Evolutionary conservation across 2,329 filamentous ascomycete genomes (phyloP).

Genomic region (Fusarium subglutinans): DNA sequence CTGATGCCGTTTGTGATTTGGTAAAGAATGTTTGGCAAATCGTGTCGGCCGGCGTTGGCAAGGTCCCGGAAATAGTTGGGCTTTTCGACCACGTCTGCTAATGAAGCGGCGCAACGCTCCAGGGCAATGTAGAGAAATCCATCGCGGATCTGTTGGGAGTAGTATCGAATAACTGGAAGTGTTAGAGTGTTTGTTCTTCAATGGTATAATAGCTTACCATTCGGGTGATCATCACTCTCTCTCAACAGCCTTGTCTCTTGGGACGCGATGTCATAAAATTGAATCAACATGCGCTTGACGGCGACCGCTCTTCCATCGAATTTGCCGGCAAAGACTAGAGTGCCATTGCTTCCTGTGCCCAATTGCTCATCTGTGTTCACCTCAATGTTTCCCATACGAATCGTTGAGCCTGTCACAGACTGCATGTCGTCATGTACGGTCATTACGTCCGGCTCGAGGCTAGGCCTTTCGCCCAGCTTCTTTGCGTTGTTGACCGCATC

Average conservation of each 20-base stretch:
- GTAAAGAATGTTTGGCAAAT: slow-evolving; percentile 82
- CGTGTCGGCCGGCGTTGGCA: slow-evolving; percentile 75
- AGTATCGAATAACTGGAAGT: slow-evolving; percentile 87
- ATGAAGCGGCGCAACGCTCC: slow-evolving; percentile 90
- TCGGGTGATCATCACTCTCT: slow-evolving; percentile 94
- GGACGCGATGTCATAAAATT: slow-evolving; percentile 94
- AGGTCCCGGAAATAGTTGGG: slow-evolving; percentile 73
- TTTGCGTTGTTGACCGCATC: slow-evolving; percentile 69
- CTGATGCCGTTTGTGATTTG: slow-evolving; percentile 91
- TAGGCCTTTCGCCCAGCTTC: slow-evolving; percentile 62
- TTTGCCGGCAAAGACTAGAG: slow-evolving; percentile 91
- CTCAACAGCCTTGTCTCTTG: slow-evolving; percentile 91
- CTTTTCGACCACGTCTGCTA: slow-evolving; percentile 90
- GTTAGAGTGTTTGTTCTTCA: slow-evolving; percentile 19
- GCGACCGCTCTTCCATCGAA: slow-evolving; percentile 94
- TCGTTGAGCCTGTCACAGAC: slow-evolving; percentile 66
- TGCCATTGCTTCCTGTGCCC: slow-evolving; percentile 92
- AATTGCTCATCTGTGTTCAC: slow-evolving; percentile 71
- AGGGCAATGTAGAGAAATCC: slow-evolving; percentile 96
- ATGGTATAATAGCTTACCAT: slow-evolving; percentile 60
- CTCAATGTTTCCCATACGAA: slow-evolving; percentile 71
- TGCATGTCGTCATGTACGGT: slow-evolving; percentile 67
- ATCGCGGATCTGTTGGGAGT: slow-evolving; percentile 86
- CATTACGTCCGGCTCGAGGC: slow-evolving; percentile 69
- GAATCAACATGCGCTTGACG: slow-evolving; percentile 95